A percentile compares a stretch with the other conserved stretches of the same genome.
Evolutionary conservation across 2,329 filamentous ascomycete genomes (phyloP).

Genomic region (Mariannaea elegans): DNA sequence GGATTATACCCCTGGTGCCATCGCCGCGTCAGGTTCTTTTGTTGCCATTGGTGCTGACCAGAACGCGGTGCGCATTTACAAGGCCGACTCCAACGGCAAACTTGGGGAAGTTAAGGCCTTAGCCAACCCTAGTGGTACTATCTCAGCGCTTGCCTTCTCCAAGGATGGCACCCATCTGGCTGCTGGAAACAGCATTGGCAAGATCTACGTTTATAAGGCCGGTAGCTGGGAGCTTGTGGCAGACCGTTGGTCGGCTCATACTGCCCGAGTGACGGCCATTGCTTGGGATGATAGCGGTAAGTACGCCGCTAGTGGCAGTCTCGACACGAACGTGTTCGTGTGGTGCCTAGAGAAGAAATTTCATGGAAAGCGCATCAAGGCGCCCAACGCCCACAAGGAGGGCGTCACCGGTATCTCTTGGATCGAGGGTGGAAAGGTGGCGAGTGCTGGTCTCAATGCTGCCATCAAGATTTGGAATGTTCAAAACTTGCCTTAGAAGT

Average conservation of each 20-base stretch:
- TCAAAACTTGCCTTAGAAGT: conserved; percentile 45
- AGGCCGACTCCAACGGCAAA: conserved; percentile 60
- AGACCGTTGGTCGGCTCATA: conserved; percentile 74
- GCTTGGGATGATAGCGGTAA: conserved; percentile 82
- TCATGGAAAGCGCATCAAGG: conserved; percentile 86
- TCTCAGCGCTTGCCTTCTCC: conserved; percentile 88
- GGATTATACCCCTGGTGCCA: conserved; percentile 71
- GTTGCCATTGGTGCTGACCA: conserved; percentile 82
- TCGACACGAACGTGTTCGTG: conserved; percentile 92
- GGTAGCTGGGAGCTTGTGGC: conserved; percentile 75
- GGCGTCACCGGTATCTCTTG: conserved; percentile 90
- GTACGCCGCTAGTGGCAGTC: conserved; percentile 81
- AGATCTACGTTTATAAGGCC: conserved; percentile 81
- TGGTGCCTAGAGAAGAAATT: conserved; percentile 84
- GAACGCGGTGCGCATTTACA: conserved; percentile 79
- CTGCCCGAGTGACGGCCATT: conserved; percentile 64
- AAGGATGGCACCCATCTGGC: conserved; percentile 79
- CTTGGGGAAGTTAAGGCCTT: conserved; percentile 66
- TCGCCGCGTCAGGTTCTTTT: conserved; percentile 72
- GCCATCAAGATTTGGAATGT: conserved; percentile 85
- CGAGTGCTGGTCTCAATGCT: conserved; percentile 86
- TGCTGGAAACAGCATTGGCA: conserved; percentile 83
- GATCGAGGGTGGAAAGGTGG: conserved; percentile 75
- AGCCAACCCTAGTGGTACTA: conserved; percentile 72
- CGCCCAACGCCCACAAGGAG: conserved; percentile 91